These are phyloP conservation scores for Coemansia umbellata DNA, from an alignment of 192 early-diverging fungal genomes.

Conservation along the genomic window DNA sequence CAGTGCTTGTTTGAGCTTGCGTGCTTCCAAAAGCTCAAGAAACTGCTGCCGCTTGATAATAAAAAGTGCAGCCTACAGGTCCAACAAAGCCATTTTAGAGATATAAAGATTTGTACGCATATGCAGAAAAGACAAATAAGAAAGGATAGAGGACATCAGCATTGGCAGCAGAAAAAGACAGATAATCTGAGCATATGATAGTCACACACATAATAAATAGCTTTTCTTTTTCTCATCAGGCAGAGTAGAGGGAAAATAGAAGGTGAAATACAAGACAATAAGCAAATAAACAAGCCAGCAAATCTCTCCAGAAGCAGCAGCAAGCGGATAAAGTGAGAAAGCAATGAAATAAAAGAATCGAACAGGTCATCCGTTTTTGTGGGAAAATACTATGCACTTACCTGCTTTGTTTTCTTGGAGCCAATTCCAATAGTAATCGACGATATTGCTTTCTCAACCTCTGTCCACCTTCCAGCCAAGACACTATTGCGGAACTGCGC, in stretches of 20 bases:
- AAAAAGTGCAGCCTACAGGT: constrained; percentile 54
- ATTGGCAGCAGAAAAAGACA: neutral
- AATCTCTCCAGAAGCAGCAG: no score
- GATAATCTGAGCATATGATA: neutral
- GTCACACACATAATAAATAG: neutral
- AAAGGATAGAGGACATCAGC: no score
- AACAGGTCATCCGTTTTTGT: no score
- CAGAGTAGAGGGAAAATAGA: no score
- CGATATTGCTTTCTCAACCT: constrained; percentile 58
- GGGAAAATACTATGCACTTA: constrained; percentile 26
- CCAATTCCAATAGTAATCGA: constrained; percentile 25
- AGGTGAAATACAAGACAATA: no score
- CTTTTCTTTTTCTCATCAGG: no score
- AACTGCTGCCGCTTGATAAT: constrained; percentile 87
- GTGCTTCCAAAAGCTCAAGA: constrained; percentile 76
- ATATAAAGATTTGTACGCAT: neutral
- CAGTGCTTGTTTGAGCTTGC: constrained; percentile 68
- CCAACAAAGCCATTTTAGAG: neutral
- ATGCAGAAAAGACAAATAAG: neutral
- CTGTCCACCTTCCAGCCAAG: constrained; percentile 73
- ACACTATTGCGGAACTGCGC: constrained; percentile 67
- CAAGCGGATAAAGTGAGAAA: neutral
- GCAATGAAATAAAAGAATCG: neutral
- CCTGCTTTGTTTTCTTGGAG: constrained; percentile 2
- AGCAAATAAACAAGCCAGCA: no score